A percentile compares a stretch with the other conserved stretches of the same genome.
phyloP scores from a whole-genome alignment of 306 rosid species.

The Gillenia trifoliata region DNA sequence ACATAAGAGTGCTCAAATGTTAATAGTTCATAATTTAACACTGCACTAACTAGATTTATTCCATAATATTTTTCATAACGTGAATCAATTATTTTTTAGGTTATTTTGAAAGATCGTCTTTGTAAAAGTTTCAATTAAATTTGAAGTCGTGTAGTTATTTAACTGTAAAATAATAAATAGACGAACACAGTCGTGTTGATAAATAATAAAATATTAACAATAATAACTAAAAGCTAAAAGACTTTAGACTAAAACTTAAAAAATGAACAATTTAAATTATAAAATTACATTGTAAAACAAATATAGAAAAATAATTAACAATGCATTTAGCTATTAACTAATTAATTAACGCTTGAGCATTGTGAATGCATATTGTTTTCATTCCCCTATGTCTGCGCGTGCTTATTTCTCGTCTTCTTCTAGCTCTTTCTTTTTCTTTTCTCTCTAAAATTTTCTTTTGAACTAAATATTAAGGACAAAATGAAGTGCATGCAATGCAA shows the following conservation, averaged over 20 bases:
- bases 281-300: background rate
- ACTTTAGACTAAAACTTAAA: background rate
- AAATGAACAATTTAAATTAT: background rate
- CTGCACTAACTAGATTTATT: no score
- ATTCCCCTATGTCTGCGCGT: background rate
- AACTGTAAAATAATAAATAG: no score
- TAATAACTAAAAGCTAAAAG: no score
- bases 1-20: no score
- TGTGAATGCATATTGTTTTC: background rate
- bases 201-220: no score
- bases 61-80: no score
- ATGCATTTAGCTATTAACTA: no score
- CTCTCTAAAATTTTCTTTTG: background rate
- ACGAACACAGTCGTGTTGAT: no score
- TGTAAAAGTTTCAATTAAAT: background rate
- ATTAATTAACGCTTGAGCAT: background rate
- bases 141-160: background rate
- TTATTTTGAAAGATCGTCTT: no score
- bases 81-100: background rate
- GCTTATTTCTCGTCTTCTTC: background rate
- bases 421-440: background rate
- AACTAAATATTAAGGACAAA: background rate
- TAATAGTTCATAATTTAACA: no score
- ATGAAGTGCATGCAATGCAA: background rate
- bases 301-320: no score